These are phyloP conservation scores for Parietaria judaica DNA, from an alignment of 306 rosid genomes.

Conservation along the genomic window DNA sequence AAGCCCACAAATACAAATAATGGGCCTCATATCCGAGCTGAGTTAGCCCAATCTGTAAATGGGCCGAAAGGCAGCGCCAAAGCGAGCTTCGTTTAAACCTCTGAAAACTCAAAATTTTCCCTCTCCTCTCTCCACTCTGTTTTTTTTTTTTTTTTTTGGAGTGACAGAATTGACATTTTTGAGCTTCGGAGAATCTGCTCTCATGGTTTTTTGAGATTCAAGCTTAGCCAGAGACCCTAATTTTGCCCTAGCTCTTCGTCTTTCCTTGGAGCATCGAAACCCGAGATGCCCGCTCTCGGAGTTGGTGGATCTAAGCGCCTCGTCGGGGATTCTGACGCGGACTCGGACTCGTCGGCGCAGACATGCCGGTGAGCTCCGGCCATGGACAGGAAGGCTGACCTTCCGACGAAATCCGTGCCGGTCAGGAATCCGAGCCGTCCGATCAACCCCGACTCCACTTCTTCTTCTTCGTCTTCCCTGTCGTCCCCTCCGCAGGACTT, in stretches of 20 bases:
- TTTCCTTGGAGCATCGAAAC: slow-evolving; percentile 12
- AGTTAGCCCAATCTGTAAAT: too few relatives aligned
- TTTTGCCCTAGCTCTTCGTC: neutral
- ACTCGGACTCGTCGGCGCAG: slow-evolving; percentile 9
- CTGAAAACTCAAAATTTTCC: neutral
- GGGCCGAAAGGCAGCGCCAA: neutral
- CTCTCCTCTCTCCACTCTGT: too few relatives aligned
- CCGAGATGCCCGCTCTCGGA: neutral
- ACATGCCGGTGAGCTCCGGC: slow-evolving; percentile 53
- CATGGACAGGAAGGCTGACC: slow-evolving; percentile 94
- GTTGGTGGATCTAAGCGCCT: too few relatives aligned
- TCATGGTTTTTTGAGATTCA: too few relatives aligned
- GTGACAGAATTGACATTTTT: neutral
- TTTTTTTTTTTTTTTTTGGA: too few relatives aligned
- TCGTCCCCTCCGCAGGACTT: slow-evolving; percentile 56
- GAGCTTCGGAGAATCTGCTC: neutral
- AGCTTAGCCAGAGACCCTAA: neutral
- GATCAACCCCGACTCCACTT: slow-evolving; percentile 24
- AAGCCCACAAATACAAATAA: too few relatives aligned
- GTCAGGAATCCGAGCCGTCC: slow-evolving; percentile 26
- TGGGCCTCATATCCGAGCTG: too few relatives aligned
- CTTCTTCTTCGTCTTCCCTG: slow-evolving; percentile 35
- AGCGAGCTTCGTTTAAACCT: neutral
- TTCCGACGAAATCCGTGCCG: slow-evolving; percentile 27
- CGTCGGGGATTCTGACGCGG: neutral